Base-by-base conservation (phyloP, 345 rosid genomes). In the Salix caprea region DNA sequence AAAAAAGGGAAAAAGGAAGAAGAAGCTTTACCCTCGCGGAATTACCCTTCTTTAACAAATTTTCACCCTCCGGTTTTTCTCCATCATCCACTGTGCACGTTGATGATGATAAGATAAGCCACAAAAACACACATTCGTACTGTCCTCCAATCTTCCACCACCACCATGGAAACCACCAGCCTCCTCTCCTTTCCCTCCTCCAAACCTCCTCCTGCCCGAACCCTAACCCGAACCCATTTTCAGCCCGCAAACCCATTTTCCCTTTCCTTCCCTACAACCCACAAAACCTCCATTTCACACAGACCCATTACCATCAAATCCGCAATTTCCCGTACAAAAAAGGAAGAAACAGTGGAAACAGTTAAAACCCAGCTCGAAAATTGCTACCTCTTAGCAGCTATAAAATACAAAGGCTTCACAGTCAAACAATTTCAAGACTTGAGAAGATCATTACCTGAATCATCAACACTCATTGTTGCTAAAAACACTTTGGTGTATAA, bases 381-480 rank as follows among this genome's bases (percentile, higher is more conserved):
- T 68, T 96, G 99, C 87, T 85, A 87, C 77, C 89, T 93, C 67
- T 76, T 96, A 60, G 98, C 98, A 2, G 98, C 92, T 6, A 87
- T 96, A 65, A 83, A 87, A 71, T 96, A 90, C 90, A 75, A 84
- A 14, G 94, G 97, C 72, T 83, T 93, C 76, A 93, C 97, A 42
- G 99, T 90, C 14, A 91, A 93, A 73, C 97, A 96, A 30, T 89
- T 96, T 80, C 97, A 90, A 76, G 98, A 93, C 15, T 84, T 96
- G 48, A 82, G 99, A 11, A 76, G 88, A 71, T 79, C 87, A 15
- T 81, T 95, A n/a, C 98, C 99, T 0, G 96, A 90, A 30, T 81
- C 86, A 19, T 78, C 98, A 7, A 91, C 83, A 79, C 89, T 93
- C 7, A 6, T 93, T 9, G 94, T 96, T 12, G 99, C 98, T 16